phyloP scores from a whole-genome alignment of 306 rosid species.

The Prunus mume region DNA sequence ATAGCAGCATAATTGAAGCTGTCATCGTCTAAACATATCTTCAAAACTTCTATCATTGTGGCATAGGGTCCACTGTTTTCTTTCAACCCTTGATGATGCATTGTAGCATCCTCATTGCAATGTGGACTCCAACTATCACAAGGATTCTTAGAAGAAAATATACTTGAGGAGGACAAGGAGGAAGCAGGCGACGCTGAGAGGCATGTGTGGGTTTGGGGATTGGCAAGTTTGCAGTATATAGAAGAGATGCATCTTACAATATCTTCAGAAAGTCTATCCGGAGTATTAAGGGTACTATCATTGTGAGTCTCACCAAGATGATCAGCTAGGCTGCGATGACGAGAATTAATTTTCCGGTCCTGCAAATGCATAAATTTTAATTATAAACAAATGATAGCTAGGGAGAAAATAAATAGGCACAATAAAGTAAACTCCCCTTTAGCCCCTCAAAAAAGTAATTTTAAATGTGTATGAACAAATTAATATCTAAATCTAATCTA shows the following conservation, averaged over 20 bases:
- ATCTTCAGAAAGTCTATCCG: constrained; percentile 40
- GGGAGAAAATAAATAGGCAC: background rate
- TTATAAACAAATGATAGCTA: background rate
- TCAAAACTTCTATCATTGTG: constrained; percentile 31
- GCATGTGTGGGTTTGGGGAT: constrained; percentile 17
- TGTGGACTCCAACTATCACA: constrained; percentile 38
- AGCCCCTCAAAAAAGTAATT: background rate
- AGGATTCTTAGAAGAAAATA: constrained; percentile 28
- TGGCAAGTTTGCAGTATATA: constrained; percentile 36
- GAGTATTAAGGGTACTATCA: constrained; percentile 17
- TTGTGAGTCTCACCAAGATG: constrained; percentile 31
- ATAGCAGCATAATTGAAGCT: constrained; percentile 28
- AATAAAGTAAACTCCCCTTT: background rate
- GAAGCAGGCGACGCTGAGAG: constrained; percentile 26
- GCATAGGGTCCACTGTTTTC: constrained; percentile 12
- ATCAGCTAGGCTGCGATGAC: constrained; percentile 38
- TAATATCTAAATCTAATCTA: background rate
- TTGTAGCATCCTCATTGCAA: constrained; percentile 16
- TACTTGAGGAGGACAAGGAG: constrained; percentile 31
- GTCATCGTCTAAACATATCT: constrained; percentile 28
- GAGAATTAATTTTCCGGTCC: constrained; percentile 15
- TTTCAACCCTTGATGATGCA: constrained; percentile 2
- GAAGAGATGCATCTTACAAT: constrained; percentile 41
- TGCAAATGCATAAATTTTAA: background rate
- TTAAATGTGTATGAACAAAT: background rate